Evolutionary conservation across 2,329 filamentous ascomycete species (phyloP), one percentile per base, ranked within the genome.

Genomic region (Rachicladosporium sp.): DNA sequence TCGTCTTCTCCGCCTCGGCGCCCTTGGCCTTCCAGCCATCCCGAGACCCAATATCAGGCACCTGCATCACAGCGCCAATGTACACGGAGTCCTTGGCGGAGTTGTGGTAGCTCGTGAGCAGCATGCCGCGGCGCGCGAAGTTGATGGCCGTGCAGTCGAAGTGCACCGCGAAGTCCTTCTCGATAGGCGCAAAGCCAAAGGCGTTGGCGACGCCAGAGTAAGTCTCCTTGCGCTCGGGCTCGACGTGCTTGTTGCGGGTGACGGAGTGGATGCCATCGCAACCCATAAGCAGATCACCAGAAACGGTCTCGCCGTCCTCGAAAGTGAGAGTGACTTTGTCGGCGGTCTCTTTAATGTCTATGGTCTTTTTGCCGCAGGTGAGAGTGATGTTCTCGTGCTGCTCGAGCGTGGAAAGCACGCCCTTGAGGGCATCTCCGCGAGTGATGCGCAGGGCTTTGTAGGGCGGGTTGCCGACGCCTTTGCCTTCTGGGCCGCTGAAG

Each of bases 151-250:
- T 61, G 43, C 58, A 60, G 31, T 61, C 50, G 46, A 67, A 67
- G 40, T 62, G 61, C 8, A 57, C 51, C 45, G 60, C 52, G 46
- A 58, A 52, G 30, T 55, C 55, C 35, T 47, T 52, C 15, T 57
- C 51, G 9, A 63, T 55, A 10, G 56, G 53, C 2, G 64, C 57
- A 42, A 66, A 67, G 27, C 64, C 63, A 41, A 67, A 67, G 3
- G 63, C 64, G 41, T 67, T 67, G 44, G 62, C 63, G n/a, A 66
- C 61, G 9, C 64, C 64, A 0, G 60, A 62, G 50, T 67, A 67
- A 13, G 57, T 53, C 21, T 54, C 56, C 43, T 58, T 65, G 19
- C 64, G 60, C 29, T 57, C 54, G 6, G 64, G 63, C 46, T 67
- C 64, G 39, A 67, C 62, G 45, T 67, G 64, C 43, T 59, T 61